phyloP scores from a whole-genome alignment of 176 grass and related monocot genomes.

The Carex scoparia region DNA sequence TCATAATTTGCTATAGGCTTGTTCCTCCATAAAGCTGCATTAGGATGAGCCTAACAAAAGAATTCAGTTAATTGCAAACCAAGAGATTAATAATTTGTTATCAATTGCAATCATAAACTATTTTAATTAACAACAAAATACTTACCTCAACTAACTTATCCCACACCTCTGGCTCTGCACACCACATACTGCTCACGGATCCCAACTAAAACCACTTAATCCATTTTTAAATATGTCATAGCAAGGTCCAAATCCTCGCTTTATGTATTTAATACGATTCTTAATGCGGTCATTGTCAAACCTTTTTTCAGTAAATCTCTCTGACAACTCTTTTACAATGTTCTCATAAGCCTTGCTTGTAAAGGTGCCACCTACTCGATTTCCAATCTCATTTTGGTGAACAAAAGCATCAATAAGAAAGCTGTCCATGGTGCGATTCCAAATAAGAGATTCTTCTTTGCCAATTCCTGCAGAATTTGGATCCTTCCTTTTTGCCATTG shows the following conservation, averaged over 20 bases:
- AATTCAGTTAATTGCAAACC: no score
- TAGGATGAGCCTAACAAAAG: no score
- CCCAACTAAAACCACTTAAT: background rate
- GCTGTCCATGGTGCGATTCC: background rate
- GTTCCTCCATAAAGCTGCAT: no score
- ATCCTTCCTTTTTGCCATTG: no score
- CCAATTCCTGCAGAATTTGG: background rate
- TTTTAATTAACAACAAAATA: no score
- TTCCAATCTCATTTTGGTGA: background rate
- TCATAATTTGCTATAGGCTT: no score
- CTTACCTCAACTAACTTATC: background rate
- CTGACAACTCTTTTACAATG: background rate
- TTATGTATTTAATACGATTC: conserved; percentile 8
- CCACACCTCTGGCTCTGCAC: no score
- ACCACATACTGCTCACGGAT: no score
- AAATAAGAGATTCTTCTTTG: background rate
- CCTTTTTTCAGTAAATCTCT: background rate
- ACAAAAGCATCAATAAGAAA: background rate
- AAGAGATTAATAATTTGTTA: no score
- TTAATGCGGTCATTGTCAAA: background rate
- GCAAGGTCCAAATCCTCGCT: background rate
- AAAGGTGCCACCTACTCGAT: background rate
- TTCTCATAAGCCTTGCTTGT: background rate
- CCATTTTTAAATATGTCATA: conserved; percentile 13
- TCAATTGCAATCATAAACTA: no score